Evolutionary conservation across 2,329 filamentous ascomycete genomes (phyloP), one percentile per base, ranked within the genome.

Genomic region (Trichoderma arundinaceum): DNA sequence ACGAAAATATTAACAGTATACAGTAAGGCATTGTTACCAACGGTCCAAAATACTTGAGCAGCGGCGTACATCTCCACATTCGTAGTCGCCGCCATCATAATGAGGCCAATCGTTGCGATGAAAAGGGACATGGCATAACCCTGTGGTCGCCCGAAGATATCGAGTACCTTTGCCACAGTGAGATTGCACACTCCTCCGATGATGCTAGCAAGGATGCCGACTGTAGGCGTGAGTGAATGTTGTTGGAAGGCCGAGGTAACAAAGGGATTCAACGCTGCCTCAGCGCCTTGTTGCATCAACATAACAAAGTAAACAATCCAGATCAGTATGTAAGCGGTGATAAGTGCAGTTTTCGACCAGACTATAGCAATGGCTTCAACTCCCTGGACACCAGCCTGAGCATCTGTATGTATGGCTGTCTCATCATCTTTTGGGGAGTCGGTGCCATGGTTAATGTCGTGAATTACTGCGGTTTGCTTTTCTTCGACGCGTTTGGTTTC

Each of bases 81-180:
- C 4, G 80, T 78, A 71, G 82, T 88, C 0, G 80, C 80, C 10
- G 88, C 88, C 79, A 88, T 89, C 76, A 90, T 82, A 63, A 88
- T 79, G 61, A 88, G 80, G 12, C 77, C 78, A 66, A 79, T 19
- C 3, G 82, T 77, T 68, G 81, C 80, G 33, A 85, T 75, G 6
- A 79, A 60, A 7, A 85, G 78, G 66, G 83, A 83, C 41, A 86
- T 68, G 35, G 81, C 75, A 70, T 86, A 83, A 7, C 85, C 86
- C 70, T 88, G 81, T 10, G 86, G 82, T 59, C 86, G 84, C 63
- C 86, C 87, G 77, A 85, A 89, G 12, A 88, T 79, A 74, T 89
- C 85, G 51, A 88, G 79, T 15, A 88, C 76, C 72, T 89, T 89
- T 41, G 87, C 86, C 71, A 87, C 81, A 2, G 86, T 84, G 2